Base-by-base conservation (phyloP, 371 early-diverging fungal genomes). In the Mortierella sp. region DNA sequence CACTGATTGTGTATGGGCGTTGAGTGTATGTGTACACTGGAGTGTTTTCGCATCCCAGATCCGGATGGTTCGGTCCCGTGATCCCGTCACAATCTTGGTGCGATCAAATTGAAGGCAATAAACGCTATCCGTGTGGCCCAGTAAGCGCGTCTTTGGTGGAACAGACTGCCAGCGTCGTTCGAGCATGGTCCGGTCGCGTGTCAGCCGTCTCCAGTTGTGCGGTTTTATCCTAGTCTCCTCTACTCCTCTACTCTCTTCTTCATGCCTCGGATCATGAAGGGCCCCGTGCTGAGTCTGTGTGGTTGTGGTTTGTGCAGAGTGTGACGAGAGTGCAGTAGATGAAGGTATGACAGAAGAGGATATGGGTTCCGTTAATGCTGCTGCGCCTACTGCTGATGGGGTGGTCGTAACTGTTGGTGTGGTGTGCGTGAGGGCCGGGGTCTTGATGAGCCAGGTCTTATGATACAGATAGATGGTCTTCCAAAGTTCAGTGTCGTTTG, bases 71-170 rank as follows among this genome's bases (percentile, higher is more conserved):
- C 89, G 84, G 84, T 99, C 99, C 58, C 97, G 89, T 7, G 96
- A 96, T 2, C 98, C 98, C 0, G 95, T 93, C 23, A 96, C 89
- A 30, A 98, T 86, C 57, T 87, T 87, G 45, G 93, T 70, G 30
- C 83, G 80, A 73, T 95, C 95, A 74, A 92, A 94, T 71, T 96
- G 98, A 12, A 98, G 83, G 75, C 97, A 97, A 75, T 98, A 95
- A 7, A 99, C 93, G 57, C 95, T 90, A 68, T 97, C 97, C 16
- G 64, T 59, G 77, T 99, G 99, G 0, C 98, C 97, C 1, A 77
- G 44, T 9, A 93, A 75, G 55, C 80, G 87, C 19, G 82, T 85
- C 60, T 79, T 71, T 50, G 66, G 62, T 66, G 45, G 85, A 82
- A 44, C 56, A 58, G 25, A 71, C 11, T 29, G 60, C 94, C 91